A percentile compares a stretch with the other conserved stretches of the same genome.
Evolutionary conservation across 805 yeast species (phyloP).

Genomic region (Monosporozyma siamensis): DNA sequence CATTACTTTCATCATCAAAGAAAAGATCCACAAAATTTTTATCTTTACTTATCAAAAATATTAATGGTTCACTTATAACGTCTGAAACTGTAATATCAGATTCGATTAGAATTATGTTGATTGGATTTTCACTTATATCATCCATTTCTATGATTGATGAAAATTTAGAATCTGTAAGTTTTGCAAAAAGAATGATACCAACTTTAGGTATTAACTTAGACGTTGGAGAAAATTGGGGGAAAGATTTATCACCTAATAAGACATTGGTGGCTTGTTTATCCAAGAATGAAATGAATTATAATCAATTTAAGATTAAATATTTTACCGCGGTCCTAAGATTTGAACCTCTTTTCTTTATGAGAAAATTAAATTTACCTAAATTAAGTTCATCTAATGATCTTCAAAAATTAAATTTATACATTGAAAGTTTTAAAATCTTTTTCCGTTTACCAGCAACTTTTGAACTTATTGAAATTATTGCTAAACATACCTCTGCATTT

Average conservation of each 20-base stretch:
- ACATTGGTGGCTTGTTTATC: conserved; percentile 5
- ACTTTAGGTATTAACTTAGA: conserved; percentile 15
- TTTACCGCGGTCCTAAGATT: conserved; percentile 27
- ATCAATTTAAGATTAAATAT: conserved; percentile 23
- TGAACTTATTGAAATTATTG: conserved; percentile 18
- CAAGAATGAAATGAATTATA: conserved; percentile 4
- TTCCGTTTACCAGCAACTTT: conserved; percentile 26
- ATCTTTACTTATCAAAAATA: conserved; percentile 18
- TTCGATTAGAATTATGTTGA: conserved; percentile 17
- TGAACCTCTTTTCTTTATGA: conserved; percentile 26
- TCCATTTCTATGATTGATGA: conserved; percentile 14
- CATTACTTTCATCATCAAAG: conserved; percentile 10
- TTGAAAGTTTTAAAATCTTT: conserved; percentile 32
- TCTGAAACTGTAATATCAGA: conserved; percentile 21
- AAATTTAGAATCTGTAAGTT: conserved; percentile 10
- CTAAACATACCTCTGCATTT: conserved; percentile 24
- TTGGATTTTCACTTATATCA: conserved; percentile 16
- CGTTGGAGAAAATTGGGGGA: conserved; percentile 17
- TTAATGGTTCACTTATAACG: conserved; percentile 19
- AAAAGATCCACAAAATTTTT: conserved; percentile 19
- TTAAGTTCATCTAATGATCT: conserved; percentile 10
- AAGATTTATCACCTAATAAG: conserved; percentile 11
- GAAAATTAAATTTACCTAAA: conserved; percentile 16
- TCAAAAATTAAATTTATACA: conserved; percentile 27
- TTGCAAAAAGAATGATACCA: conserved; percentile 17